Evolutionary conservation across 2,329 filamentous ascomycete genomes (phyloP), one percentile per base, ranked within the genome.

Genomic region (Ustilaginoidea virens): DNA sequence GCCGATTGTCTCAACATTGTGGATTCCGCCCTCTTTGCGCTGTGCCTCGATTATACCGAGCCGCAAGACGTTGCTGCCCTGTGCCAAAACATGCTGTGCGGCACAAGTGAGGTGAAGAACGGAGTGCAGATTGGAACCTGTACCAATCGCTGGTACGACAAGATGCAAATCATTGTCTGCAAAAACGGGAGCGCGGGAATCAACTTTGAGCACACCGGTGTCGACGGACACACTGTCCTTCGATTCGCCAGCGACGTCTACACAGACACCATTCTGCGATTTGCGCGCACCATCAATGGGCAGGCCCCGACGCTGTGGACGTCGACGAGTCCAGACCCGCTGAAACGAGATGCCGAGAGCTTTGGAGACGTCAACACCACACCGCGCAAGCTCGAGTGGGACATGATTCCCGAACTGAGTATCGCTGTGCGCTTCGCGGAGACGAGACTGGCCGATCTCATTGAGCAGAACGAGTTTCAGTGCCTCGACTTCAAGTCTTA

Each of bases 51-150:
- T 52, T 90, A 92, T 45, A 83, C 83, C 0, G 86, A 93, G 49
- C 86, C 90, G 0, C 58, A 66, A 1, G 83, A 71, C 26, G 79
- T 76, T 1, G 76, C 83, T 1, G 80, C 83, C 18, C 69, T 96
- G n/a, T 94, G 86, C 52, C 85, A 83, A 48, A 98, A 96, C 52
- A 96, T 98, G 87, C 78, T 98, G 9, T 96, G 90, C 46, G 90
- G 90, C 25, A 92, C 85, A 0, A 93, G 79, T 42, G 76, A 90
- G 46, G 77, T 96, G 9, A 80, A 92, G 45, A 80, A 79, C 47
- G 90, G 90, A 4, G 81, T 98, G 2, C 90, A 98, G 55, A 85
- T 94, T 25, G 90, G 90, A 17, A 96, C 90, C 2, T 98, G 90
- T 56, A 94, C 87, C 10, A 98, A 98, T 53, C 69, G 90, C 36